These are phyloP conservation scores for Saturnispora galanensis DNA, from an alignment of 805 yeast species.

Conservation along the genomic window DNA sequence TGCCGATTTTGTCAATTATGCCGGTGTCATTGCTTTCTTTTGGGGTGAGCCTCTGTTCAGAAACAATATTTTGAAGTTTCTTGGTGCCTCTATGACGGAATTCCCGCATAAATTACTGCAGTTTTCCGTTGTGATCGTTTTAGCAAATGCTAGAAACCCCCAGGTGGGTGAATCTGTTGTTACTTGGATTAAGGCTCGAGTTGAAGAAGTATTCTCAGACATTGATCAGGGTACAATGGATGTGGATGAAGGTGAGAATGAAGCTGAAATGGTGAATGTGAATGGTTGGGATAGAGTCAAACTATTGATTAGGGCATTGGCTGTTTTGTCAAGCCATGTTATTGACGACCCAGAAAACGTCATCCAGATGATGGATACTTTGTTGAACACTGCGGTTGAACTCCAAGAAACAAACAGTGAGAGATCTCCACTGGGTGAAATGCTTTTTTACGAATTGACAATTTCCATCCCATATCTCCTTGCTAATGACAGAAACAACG, in stretches of 20 bases:
- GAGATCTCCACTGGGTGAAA: constrained; percentile 57
- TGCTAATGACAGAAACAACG: constrained; percentile 19
- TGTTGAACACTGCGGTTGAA: constrained; percentile 46
- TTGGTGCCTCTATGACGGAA: constrained; percentile 64
- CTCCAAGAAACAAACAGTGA: constrained; percentile 34
- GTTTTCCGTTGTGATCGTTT: constrained; percentile 56
- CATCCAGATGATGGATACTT: constrained; percentile 37
- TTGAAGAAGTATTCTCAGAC: constrained; percentile 40
- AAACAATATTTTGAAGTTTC: constrained; percentile 47
- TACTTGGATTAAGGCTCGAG: constrained; percentile 56
- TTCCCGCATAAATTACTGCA: constrained; percentile 85
- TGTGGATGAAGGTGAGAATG: constrained; percentile 14
- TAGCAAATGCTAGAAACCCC: constrained; percentile 54
- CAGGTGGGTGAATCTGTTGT: constrained; percentile 60
- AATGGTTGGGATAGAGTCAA: constrained; percentile 68
- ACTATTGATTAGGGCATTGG: constrained; percentile 58
- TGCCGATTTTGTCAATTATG: constrained; percentile 31
- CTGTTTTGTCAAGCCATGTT: constrained; percentile 49
- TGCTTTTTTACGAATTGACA: constrained; percentile 51
- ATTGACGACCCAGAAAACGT: constrained; percentile 36
- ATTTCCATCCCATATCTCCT: constrained; percentile 51
- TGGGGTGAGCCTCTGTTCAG: constrained; percentile 44
- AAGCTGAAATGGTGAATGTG: constrained; percentile 22
- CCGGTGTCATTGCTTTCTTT: constrained; percentile 53
- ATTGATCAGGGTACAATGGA: constrained; percentile 8